These are phyloP conservation scores for Sugiyamaella smithiae DNA, from an alignment of 805 yeast genomes.

Conservation along the genomic window DNA sequence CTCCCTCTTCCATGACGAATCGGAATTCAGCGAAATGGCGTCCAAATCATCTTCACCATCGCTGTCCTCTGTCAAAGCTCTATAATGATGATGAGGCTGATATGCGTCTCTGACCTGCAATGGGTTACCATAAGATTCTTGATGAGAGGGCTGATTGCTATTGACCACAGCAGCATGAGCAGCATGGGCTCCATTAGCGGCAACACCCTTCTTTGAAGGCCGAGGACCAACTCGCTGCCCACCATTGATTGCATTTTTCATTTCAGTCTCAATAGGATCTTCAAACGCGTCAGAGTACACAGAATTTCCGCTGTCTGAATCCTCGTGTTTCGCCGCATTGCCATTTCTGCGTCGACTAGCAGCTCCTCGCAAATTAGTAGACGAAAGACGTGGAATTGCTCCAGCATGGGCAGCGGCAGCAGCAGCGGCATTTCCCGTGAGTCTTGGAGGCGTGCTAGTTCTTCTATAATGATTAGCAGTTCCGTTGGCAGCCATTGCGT, in stretches of 20 bases:
- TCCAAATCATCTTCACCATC: slow-evolving; percentile 20
- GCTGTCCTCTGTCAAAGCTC: slow-evolving; percentile 6
- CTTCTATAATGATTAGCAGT: not conserved
- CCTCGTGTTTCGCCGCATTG: slow-evolving; percentile 8
- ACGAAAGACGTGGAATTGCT: not conserved
- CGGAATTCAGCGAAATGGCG: slow-evolving; percentile 23
- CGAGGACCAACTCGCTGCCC: not conserved
- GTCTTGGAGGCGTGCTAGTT: slow-evolving; percentile 1
- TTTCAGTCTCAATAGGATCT: slow-evolving; percentile 10
- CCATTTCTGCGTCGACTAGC: not conserved
- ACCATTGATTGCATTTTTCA: slow-evolving; percentile 4
- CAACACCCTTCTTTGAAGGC: not conserved
- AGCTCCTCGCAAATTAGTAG: not conserved
- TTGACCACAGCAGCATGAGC: not conserved
- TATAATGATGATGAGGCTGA: slow-evolving; percentile 7
- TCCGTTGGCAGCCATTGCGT: not conserved
- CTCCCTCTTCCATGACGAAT: slow-evolving; percentile 26
- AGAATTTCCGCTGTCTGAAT: slow-evolving; percentile 22
- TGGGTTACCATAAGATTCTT: not conserved
- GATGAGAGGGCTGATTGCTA: not conserved
- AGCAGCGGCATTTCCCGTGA: slow-evolving; percentile 8
- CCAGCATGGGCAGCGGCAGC: slow-evolving; percentile 14
- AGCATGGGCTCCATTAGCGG: not conserved
- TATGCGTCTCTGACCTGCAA: not conserved
- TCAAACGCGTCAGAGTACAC: slow-evolving; percentile 27